Conservation (phyloP, 2,329 filamentous ascomycete species). For the Aspergillus bombycis region DNA sequence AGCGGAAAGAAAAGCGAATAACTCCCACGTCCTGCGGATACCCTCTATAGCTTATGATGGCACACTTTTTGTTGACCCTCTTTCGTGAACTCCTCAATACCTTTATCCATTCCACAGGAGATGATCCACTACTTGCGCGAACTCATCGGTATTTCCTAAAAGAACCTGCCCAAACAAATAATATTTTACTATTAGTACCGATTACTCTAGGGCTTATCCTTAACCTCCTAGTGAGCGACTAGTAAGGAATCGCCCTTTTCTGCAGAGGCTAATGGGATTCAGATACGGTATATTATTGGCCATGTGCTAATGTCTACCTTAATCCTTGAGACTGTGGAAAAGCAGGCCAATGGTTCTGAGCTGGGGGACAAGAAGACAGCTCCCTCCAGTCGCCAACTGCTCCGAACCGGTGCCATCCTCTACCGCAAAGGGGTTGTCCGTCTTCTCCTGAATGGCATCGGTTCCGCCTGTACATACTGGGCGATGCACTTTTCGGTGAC, state of each 20-base stretch:
- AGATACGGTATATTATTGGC: constrained; percentile 6
- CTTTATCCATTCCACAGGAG: constrained; percentile 5
- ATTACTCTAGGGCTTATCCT: constrained; percentile 1
- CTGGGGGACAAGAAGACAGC: neutral
- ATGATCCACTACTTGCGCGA: constrained; percentile 8
- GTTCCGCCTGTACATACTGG: constrained; percentile 2
- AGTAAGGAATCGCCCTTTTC: too few species aligned
- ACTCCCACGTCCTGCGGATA: too few species aligned
- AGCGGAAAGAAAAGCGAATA: too few species aligned
- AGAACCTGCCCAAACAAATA: neutral
- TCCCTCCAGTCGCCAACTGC: neutral
- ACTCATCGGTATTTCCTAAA: constrained; percentile 2
- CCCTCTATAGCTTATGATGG: neutral
- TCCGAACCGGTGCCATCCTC: neutral
- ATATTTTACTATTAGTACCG: neutral
- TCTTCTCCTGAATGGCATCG: constrained; percentile 4
- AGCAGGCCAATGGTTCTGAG: neutral
- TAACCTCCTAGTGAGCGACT: neutral
- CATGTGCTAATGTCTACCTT: constrained; percentile 1
- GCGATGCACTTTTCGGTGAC: neutral
- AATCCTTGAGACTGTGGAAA: constrained; percentile 8
- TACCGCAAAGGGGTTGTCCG: neutral
- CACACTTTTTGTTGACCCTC: neutral
- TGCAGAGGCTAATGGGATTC: too few species aligned
- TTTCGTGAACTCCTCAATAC: constrained; percentile 8